Evolutionary conservation across 2,329 filamentous ascomycete genomes (phyloP).

Genomic region (Colletotrichum sansevieriae): DNA sequence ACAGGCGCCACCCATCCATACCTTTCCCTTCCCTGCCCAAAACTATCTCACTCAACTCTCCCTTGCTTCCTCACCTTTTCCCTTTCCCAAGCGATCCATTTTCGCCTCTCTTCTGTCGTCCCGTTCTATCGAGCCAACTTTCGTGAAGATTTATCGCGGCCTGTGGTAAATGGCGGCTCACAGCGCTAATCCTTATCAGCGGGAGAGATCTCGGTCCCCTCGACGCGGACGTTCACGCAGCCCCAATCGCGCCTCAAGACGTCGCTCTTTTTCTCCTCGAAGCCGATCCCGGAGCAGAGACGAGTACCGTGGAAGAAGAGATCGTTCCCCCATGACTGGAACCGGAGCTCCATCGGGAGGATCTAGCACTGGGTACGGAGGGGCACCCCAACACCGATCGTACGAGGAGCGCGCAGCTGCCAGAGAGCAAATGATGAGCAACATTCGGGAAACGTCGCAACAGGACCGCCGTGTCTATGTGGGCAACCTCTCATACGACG

Average conservation of each 20-base stretch:
- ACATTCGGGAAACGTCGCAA: constrained; percentile 92
- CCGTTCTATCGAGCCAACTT: not conserved
- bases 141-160: not conserved
- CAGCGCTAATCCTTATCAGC: constrained; percentile 62
- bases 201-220: constrained; percentile 85
- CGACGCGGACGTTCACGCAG: constrained; percentile 87
- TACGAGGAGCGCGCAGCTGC: constrained; percentile 86
- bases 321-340: constrained; percentile 88
- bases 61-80: not conserved
- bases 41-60: not conserved
- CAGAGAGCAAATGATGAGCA: constrained; percentile 97
- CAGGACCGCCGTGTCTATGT: constrained; percentile 99
- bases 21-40: constrained; percentile 24
- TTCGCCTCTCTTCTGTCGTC: not conserved
- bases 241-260: constrained; percentile 76
- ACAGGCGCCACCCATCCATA: constrained; percentile 13
- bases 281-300: constrained; percentile 84
- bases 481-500: constrained; percentile 98
- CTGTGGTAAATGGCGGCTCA: constrained; percentile 39
- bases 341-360: constrained; percentile 78
- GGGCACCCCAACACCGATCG: constrained; percentile 73
- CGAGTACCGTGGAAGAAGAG: constrained; percentile 80
- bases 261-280: constrained; percentile 83
- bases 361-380: constrained; percentile 75
- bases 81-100: not conserved